These are phyloP conservation scores for Pseudogymnoascus sp. DNA, from an alignment of 2,329 filamentous ascomycete genomes.

Conservation along the genomic window DNA sequence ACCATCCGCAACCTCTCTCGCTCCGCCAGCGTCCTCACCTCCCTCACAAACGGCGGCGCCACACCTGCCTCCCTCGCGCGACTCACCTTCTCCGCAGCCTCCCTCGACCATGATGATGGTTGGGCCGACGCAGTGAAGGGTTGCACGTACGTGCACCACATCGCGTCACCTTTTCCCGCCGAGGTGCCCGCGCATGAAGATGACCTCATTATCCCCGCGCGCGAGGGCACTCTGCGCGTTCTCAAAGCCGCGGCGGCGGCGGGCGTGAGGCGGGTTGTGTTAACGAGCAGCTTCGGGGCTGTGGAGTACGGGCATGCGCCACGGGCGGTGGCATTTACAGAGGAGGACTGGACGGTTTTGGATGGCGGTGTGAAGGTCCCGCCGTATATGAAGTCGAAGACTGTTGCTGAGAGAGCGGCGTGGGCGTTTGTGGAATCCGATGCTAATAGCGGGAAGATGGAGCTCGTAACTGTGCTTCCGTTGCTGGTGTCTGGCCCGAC, in stretches of 20 bases:
- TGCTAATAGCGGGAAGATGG: conserved; percentile 18
- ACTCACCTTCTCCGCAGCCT: too few relatives aligned
- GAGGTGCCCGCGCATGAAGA: conserved; percentile 24
- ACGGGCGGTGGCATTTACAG: conserved; percentile 21
- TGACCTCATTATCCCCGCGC: conserved; percentile 27
- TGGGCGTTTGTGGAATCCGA: conserved; percentile 28
- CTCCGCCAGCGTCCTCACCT: conserved; percentile 19
- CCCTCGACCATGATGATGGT: conserved; percentile 23
- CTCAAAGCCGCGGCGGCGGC: conserved; percentile 23
- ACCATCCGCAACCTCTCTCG: conserved; percentile 22
- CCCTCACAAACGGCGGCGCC: too few relatives aligned
- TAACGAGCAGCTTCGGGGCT: conserved; percentile 17
- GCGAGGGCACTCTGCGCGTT: conserved; percentile 27
- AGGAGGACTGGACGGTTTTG: conserved; percentile 26
- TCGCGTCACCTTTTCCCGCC: conserved; percentile 25
- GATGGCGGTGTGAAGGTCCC: conserved; percentile 12
- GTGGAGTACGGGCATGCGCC: conserved; percentile 20
- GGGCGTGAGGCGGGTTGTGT: conserved; percentile 19
- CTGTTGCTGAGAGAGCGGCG: conserved; percentile 27
- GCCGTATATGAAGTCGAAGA: conserved; percentile 29
- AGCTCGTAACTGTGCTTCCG: conserved; percentile 25
- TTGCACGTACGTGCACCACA: conserved; percentile 24
- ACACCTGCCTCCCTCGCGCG: conserved; percentile 22
- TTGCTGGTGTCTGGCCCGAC: conserved; percentile 27
- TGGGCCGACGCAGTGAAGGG: conserved; percentile 24